Evolutionary conservation across 257 asterid species (phyloP), one percentile per base, ranked within the genome.

Genomic region (Solanum chaucha): DNA sequence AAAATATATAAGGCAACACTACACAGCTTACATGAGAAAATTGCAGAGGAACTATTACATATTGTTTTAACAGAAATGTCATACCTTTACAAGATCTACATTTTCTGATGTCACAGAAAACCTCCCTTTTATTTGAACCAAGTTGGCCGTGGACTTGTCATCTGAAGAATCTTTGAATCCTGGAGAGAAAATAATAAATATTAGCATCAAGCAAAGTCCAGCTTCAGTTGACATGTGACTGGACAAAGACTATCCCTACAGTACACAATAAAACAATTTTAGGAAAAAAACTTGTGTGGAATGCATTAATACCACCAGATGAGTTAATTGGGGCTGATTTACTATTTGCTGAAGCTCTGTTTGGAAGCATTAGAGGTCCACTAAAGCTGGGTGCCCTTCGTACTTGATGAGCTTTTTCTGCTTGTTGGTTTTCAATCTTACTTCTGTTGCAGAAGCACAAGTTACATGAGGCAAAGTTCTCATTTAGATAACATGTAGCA

Each of bases 81-180:
- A 70, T 92, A 96, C 99, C 98, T 97, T 97, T 64, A 89, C 98
- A 91, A 96, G 98, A 93, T 97, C 99, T 11, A 97, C 98, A 88
- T 94, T 97, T 92, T 97, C 99, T 87, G 99, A 97, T 71, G 99
- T 97, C 51, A 97, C 99, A 41, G 99, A 97, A 92, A 97, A 97
- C 44, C 99, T 93, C 89, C 99, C 99, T 93, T 95, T 97, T 85
- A 97, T 97, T 92, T 97, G 99, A 83, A 97, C 99, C 92, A 97
- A 91, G 91, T 93, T 97, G 70, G 92, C 74, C 85, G 90, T 95
- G 48, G 99, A 94, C 90, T 94, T 96, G 89, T 96, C 99, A 35
- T 97, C 99, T 87, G 89, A 82, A 51, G 98, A 88, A 88, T 97
- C 99, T 93, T 93, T 93, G 86, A 91, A 95, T 5, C 97, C 99